A percentile compares a stretch with the other conserved stretches of the same genome.
Conservation (phyloP, 352 stramenopile species). For the Thalassiosira sp. region DNA sequence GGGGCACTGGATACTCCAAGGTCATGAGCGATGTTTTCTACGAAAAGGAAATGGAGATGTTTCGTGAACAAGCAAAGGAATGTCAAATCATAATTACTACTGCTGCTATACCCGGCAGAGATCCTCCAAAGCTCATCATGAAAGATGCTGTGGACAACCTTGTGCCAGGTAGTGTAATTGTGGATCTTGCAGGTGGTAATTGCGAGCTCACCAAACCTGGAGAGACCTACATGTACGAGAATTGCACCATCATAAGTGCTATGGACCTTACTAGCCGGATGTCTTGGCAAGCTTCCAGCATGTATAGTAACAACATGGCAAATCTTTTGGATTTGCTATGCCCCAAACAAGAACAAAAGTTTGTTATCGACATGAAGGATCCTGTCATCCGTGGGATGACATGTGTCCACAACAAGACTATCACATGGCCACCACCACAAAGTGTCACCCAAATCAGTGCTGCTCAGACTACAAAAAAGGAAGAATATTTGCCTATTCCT, state of each 20-base stretch:
- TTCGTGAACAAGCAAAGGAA: constrained; percentile 86
- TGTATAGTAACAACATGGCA: constrained; percentile 70
- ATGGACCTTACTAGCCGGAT: constrained; percentile 79
- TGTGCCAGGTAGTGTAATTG: constrained; percentile 87
- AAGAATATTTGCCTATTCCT: constrained; percentile 15
- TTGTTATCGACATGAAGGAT: constrained; percentile 64
- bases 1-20: constrained; percentile 88
- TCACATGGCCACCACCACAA: constrained; percentile 62
- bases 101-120: constrained; percentile 88
- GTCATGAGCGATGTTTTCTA: constrained; percentile 92
- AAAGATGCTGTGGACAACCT: constrained; percentile 90
- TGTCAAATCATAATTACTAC: constrained; percentile 93
- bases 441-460: constrained; percentile 43
- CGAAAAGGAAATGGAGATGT: constrained; percentile 83
- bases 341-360: constrained; percentile 37
- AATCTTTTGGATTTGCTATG: constrained; percentile 61
- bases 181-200: constrained; percentile 92
- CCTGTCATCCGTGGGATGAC: constrained; percentile 66
- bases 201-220: constrained; percentile 82
- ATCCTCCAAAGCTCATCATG: constrained; percentile 88
- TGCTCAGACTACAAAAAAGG: constrained; percentile 5
- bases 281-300: constrained; percentile 64
- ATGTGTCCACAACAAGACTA: constrained; percentile 38
- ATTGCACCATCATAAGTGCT: constrained; percentile 85
- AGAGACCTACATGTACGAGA: constrained; percentile 70